A percentile compares a stretch with the other conserved stretches of the same genome.
These are phyloP conservation scores for Ganoderma leucocontextum DNA, from an alignment of 1,284 basidiomycete species.

Conservation along the genomic window DNA sequence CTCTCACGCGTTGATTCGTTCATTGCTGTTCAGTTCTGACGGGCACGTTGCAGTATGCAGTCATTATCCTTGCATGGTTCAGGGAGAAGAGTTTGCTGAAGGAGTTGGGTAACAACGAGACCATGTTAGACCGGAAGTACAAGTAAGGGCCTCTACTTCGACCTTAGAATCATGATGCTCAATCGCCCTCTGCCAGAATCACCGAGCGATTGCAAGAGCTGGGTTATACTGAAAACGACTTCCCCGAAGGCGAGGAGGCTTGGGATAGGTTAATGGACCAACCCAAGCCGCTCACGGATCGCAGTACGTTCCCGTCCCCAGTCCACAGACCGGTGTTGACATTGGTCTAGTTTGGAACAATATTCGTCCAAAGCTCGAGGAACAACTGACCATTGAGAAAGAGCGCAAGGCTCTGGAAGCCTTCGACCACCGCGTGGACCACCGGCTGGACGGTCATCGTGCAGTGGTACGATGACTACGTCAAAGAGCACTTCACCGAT, in stretches of 20 bases:
- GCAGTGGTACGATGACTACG: neutral
- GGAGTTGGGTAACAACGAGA: neutral
- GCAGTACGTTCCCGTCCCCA: conserved; percentile 10
- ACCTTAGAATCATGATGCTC: neutral
- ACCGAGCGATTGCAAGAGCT: conserved; percentile 7
- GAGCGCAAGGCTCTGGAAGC: conserved; percentile 1
- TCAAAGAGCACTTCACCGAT: neutral
- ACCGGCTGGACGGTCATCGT: conserved; percentile 1
- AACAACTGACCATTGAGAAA: neutral
- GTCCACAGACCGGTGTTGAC: neutral
- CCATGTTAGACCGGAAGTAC: neutral
- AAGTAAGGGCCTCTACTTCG: neutral
- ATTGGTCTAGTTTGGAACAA: conserved; percentile 18
- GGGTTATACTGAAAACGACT: conserved; percentile 17
- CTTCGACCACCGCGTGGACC: neutral
- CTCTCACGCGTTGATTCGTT: neutral
- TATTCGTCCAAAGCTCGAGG: conserved; percentile 22
- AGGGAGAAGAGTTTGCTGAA: neutral
- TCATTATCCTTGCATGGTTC: neutral
- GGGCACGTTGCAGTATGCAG: neutral
- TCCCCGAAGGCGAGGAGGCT: conserved; percentile 1
- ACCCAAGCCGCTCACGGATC: conserved; percentile 11
- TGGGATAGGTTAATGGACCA: neutral
- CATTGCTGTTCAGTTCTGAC: neutral
- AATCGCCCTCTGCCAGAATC: conserved; percentile 5